Conservation (phyloP, 495 filamentous ascomycete species). For the Daldinia loculata region DNA sequence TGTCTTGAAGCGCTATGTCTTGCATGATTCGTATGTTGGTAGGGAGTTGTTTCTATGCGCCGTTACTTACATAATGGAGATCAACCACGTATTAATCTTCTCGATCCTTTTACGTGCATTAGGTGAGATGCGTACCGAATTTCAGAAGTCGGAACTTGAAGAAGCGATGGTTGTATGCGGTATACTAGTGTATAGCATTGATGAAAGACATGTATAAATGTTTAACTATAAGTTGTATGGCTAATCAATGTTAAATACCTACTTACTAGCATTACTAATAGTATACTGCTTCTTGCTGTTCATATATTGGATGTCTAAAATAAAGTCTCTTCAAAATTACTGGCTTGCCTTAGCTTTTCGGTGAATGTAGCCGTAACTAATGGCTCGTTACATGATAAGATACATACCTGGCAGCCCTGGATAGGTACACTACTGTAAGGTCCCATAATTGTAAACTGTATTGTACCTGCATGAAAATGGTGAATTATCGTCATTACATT, state of each 20-base stretch:
- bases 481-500: conserved; percentile 31
- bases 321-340: neutral
- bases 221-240: no score
- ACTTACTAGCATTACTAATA: neutral
- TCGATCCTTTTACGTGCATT: no score
- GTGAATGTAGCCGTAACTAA: conserved; percentile 34
- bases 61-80: neutral
- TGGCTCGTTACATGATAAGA: conserved; percentile 29
- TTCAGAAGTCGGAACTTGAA: no score
- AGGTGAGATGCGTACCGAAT: no score
- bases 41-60: neutral
- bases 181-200: no score
- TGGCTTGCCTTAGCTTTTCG: conserved; percentile 14
- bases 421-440: neutral
- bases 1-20: neutral
- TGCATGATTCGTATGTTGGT: conserved; percentile 6
- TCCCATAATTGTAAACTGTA: conserved; percentile 2
- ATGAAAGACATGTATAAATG: no score
- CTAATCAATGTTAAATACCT: neutral
- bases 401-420: neutral
- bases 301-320: neutral
- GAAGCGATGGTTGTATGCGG: no score
- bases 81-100: no score
- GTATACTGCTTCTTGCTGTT: neutral
- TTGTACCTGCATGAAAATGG: conserved; percentile 41